Base-by-base conservation (phyloP, 2,329 filamentous ascomycete species). In the Ophiostoma ips region DNA sequence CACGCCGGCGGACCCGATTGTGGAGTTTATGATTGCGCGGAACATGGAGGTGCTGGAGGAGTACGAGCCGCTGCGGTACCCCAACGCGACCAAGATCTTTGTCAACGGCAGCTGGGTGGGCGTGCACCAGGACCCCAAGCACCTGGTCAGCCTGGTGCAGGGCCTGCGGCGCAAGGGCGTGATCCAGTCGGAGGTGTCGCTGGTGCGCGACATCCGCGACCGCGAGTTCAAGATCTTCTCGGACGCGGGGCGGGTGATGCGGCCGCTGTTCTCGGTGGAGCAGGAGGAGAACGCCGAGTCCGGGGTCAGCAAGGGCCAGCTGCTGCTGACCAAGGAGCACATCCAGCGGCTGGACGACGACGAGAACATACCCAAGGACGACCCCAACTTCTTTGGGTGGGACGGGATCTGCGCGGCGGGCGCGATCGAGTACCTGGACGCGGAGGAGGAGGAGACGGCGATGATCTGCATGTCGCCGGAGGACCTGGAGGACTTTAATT, bases 381-480 rank as follows among this genome's bases (percentile, higher is more conserved):
- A 74, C 31, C 67, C 67, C 1, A 65, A 72, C 30, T 84, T 81
- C 58, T 90, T 86, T 60, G 89, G 88, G 48, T 98, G 94, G 88
- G 79, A 88, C 58, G 86, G 87, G 16, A 72, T 98, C 37, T 80
- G 95, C 40, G 78, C 83, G 52, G 77, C 79, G 12, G 92, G 90
- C 66, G 87, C 88, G 3, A 84, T 98, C 35, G 92, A 98, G 63
- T 96, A 95, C 61, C 77, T 98, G 11, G 92, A 98, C 64, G 92
- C 92, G 0, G 94, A 98, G 63, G 94, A 98, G 71, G 92, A 98
- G 64, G 94, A 98, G 66, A 94, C 88, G 0, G 83, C 92, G 36
- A 98, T 98, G 92, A 98, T 98, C 61, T 87, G 89, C 65, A 98
- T 98, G 90, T 94, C 88, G 0, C 92, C 92, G 0, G 90, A 96